These are phyloP conservation scores for Ustilago xerochloae DNA, from an alignment of 1,284 basidiomycete species.

Conservation along the genomic window DNA sequence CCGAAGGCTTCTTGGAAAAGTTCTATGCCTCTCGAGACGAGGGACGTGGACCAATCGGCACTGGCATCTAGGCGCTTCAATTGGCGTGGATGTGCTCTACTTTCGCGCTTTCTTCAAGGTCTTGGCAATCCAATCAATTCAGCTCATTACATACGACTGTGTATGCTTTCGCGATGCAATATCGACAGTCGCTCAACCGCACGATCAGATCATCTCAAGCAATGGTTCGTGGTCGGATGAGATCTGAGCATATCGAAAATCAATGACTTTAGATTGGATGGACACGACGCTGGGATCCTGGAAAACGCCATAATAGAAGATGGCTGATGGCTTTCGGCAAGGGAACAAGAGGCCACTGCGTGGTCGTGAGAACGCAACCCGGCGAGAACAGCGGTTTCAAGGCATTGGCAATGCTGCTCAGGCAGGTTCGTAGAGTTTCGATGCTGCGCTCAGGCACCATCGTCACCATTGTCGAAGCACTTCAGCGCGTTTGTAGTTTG, in stretches of 20 bases:
- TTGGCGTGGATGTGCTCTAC: background rate
- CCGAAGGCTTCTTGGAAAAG: slow-evolving; percentile 81
- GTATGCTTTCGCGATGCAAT: no score
- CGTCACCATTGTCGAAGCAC: background rate
- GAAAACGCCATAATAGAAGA: no score
- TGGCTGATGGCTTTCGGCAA: background rate
- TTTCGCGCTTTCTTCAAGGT: slow-evolving; percentile 2
- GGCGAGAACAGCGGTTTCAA: no score
- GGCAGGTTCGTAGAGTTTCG: background rate
- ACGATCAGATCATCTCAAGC: no score
- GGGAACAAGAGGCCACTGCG: background rate
- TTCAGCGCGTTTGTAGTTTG: background rate
- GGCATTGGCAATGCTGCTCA: no score
- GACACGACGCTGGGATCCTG: no score
- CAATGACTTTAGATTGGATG: no score
- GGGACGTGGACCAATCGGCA: slow-evolving; percentile 56
- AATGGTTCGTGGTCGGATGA: no score
- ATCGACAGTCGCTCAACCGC: no score
- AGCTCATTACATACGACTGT: slow-evolving; percentile 2
- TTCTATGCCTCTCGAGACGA: slow-evolving; percentile 75
- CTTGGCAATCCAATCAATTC: slow-evolving; percentile 23
- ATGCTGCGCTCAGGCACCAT: background rate
- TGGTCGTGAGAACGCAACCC: background rate
- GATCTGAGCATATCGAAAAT: no score
- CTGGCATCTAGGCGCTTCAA: slow-evolving; percentile 36